phyloP scores from a whole-genome alignment of 1,284 basidiomycete species.

The Cystobasidium pallidum region DNA sequence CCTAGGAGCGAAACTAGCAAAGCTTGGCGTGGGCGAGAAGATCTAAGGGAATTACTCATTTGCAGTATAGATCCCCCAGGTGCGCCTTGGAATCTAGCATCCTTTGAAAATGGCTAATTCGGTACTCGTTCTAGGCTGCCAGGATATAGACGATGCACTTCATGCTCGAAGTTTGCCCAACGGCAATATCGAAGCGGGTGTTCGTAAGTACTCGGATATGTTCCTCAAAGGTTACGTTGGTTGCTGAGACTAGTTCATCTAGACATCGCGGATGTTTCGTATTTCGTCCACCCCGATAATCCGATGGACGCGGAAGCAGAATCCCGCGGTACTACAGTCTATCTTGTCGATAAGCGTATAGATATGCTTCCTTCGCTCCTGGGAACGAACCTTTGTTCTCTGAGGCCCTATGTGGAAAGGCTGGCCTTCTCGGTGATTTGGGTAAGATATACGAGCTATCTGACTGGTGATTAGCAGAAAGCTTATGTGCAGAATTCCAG shows the following conservation, averaged over 20 bases:
- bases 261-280: slow-evolving; percentile 98
- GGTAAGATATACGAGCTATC: slow-evolving; percentile 63
- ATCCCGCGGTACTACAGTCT: slow-evolving; percentile 93
- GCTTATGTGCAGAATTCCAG: slow-evolving; percentile 58
- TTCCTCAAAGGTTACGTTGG: too few relatives aligned
- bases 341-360: slow-evolving; percentile 97
- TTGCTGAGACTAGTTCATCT: slow-evolving; percentile 5
- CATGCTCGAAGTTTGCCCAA: slow-evolving; percentile 87
- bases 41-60: slow-evolving; percentile 81
- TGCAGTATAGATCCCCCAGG: slow-evolving; percentile 97
- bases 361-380: slow-evolving; percentile 96
- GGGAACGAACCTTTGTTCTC: slow-evolving; percentile 94
- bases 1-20: slow-evolving; percentile 65
- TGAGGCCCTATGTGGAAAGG: slow-evolving; percentile 90
- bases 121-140: slow-evolving; percentile 68
- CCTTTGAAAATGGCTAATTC: neutral
- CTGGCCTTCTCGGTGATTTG: slow-evolving; percentile 95
- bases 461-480: neutral
- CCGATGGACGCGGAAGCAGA: slow-evolving; percentile 98
- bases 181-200: slow-evolving; percentile 95
- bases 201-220: slow-evolving; percentile 79
- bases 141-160: slow-evolving; percentile 99
- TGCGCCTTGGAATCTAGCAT: too few relatives aligned
- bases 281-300: slow-evolving; percentile 91
- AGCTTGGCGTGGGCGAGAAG: slow-evolving; percentile 84